phyloP scores from a whole-genome alignment of 352 stramenopile genomes.

The Phytophthora cajani region DNA sequence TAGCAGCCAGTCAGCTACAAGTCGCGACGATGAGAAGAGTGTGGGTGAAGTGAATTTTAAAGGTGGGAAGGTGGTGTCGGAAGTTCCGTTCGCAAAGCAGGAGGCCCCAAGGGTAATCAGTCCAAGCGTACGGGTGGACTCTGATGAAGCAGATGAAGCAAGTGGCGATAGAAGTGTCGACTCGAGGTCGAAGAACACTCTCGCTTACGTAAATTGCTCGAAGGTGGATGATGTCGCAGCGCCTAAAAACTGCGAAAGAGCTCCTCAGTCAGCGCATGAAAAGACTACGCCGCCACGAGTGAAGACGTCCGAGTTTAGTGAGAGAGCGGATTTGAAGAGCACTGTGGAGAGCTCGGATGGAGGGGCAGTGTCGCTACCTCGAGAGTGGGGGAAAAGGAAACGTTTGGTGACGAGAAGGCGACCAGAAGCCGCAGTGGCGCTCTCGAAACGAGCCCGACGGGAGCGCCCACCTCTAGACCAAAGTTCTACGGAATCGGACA shows the following conservation, averaged over 20 bases:
- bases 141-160: not conserved
- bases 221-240: not conserved
- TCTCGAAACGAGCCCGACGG: conserved; percentile 1
- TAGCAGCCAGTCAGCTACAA: not conserved
- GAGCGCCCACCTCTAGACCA: not conserved
- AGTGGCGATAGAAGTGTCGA: not conserved
- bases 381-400: not conserved
- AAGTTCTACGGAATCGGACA: not conserved
- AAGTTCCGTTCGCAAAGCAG: not conserved
- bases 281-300: not conserved
- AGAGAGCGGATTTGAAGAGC: not conserved
- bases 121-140: not conserved
- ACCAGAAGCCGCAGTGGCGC: not conserved
- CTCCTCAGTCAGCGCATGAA: not conserved
- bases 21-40: not conserved
- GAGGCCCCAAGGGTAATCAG: not conserved
- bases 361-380: not conserved
- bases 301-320: not conserved
- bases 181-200: not conserved
- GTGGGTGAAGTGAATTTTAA: not conserved
- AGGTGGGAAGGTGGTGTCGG: not conserved
- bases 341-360: not conserved
- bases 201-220: not conserved
- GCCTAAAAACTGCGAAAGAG: too few species aligned
- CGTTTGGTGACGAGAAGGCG: conserved; percentile 1